Evolutionary conservation across 2,329 filamentous ascomycete genomes (phyloP), one percentile per base, ranked within the genome.

Genomic region (Cordyceps sp.): DNA sequence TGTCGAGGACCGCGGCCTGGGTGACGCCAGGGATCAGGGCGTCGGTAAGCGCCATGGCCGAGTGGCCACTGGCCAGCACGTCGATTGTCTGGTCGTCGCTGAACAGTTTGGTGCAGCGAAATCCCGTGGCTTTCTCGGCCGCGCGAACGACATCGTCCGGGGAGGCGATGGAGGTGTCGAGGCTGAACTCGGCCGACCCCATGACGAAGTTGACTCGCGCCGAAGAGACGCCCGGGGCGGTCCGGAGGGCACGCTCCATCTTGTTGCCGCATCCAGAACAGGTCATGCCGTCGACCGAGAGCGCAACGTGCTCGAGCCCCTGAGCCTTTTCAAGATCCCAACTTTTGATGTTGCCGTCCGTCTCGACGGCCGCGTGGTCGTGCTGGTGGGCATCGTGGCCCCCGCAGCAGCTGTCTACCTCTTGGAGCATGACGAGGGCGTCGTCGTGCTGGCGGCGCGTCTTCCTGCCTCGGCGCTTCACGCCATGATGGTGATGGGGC

Each of bases 161-260:
- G 2, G 38, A 46, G 8, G 38, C 44, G 8, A 43, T 29, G 1
- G 41, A 37, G 0, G 35, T 33, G 29, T 55, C 45, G 2, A 55
- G 18, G 5, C 31, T 38, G 29, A 58, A 50, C 15, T 57, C 53
- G 26, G 46, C 55, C 6, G 43, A 47, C 4, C 52, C 53, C 42
- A 51, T 50, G 38, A 57, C 50, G 24, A 57, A 58, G 35, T 56
- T 56, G 36, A 58, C 51, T 1, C 42, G 46, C 2, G 49, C 45
- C 4, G 44, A 39, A 3, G 47, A 49, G 1, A 55, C 47, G 3
- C 51, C 52, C 3, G 37, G n/a, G 4, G 43, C 41, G 3, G 35
- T 37, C 1, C 36, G 36, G 20, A 57, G 45, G 3, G 44, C 42
- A 2, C 46, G 45, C 29, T 45, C 37, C 23, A 57, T 33, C 32